Conservation (phyloP, 2,329 filamentous ascomycete species). For the Neocatenulostroma microsporum region DNA sequence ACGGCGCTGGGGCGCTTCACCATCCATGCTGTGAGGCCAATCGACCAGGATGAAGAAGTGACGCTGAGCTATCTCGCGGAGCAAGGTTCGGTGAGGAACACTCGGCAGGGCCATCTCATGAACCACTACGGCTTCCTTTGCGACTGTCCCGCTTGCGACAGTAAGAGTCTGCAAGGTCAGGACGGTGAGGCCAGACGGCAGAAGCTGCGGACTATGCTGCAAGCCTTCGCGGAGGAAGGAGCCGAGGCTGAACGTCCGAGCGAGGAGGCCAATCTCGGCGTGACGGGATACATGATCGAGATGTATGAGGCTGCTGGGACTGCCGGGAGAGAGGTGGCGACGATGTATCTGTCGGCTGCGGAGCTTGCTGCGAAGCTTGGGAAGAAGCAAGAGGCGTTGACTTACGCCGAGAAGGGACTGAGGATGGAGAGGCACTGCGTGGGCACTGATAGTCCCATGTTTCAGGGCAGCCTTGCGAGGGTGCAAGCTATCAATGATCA, state of each 20-base stretch:
- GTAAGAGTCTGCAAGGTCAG: conserved; percentile 3
- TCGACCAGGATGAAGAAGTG: conserved; percentile 32
- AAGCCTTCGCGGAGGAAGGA: conserved; percentile 8
- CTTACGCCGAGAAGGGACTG: conserved; percentile 8
- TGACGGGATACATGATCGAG: conserved; percentile 9
- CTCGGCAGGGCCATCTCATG: conserved; percentile 11
- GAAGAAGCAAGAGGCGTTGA: conserved; percentile 1
- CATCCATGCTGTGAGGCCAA: conserved; percentile 30
- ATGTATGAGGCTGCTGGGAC: conserved; percentile 13
- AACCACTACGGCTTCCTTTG: conserved; percentile 29
- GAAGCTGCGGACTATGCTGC: conserved; percentile 8
- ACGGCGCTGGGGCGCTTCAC: conserved; percentile 15
- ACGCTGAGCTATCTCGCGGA: conserved; percentile 29
- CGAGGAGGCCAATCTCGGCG: conserved; percentile 7
- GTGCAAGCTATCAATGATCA: conserved; percentile 1
- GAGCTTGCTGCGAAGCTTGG: conserved; percentile 10
- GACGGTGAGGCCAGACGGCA: conserved; percentile 9
- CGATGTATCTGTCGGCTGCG: conserved; percentile 12
- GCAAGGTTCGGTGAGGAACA: conserved; percentile 13
- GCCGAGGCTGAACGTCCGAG: not conserved
- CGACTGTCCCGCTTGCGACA: conserved; percentile 29
- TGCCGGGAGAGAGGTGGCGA: conserved; percentile 12
- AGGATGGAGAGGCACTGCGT: conserved; percentile 10
- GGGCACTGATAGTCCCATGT: conserved; percentile 12
- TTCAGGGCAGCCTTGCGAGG: conserved; percentile 5